phyloP scores from a whole-genome alignment of 2,329 filamentous ascomycete species.

The Penicillium sclerotiorum region DNA sequence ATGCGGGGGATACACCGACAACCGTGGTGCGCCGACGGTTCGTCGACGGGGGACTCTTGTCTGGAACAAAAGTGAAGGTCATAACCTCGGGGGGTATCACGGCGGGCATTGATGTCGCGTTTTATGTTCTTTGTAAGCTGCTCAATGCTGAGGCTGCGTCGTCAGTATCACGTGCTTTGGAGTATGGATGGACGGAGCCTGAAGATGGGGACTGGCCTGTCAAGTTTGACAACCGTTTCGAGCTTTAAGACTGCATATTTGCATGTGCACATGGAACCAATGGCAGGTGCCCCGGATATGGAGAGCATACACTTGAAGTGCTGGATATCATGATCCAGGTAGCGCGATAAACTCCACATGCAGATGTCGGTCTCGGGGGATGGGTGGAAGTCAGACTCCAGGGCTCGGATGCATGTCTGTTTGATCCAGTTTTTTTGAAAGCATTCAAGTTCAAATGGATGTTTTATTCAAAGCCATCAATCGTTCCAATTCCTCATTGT shows the following conservation, averaged over 20 bases:
- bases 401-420: too few species aligned
- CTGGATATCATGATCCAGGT: too few species aligned
- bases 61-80: conserved; percentile 62
- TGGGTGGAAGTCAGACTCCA: too few species aligned
- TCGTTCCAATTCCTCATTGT: too few species aligned
- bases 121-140: conserved; percentile 82
- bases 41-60: conserved; percentile 14
- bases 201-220: conserved; percentile 3
- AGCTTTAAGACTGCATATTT: background rate
- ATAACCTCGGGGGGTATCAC: conserved; percentile 78
- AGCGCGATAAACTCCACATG: too few species aligned
- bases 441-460: too few species aligned
- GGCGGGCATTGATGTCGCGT: conserved; percentile 76
- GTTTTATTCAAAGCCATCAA: too few species aligned
- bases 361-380: too few species aligned
- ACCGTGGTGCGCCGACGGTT: conserved; percentile 14
- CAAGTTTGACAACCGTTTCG: conserved; percentile 5
- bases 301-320: too few species aligned
- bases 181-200: conserved; percentile 68
- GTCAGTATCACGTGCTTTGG: conserved; percentile 72
- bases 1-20: background rate
- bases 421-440: too few species aligned
- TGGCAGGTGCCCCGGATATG: too few species aligned
- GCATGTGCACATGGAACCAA: too few species aligned
- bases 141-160: conserved; percentile 75